Conservation (phyloP, 2,329 filamentous ascomycete species). For the Ceratocystis huliohia region DNA sequence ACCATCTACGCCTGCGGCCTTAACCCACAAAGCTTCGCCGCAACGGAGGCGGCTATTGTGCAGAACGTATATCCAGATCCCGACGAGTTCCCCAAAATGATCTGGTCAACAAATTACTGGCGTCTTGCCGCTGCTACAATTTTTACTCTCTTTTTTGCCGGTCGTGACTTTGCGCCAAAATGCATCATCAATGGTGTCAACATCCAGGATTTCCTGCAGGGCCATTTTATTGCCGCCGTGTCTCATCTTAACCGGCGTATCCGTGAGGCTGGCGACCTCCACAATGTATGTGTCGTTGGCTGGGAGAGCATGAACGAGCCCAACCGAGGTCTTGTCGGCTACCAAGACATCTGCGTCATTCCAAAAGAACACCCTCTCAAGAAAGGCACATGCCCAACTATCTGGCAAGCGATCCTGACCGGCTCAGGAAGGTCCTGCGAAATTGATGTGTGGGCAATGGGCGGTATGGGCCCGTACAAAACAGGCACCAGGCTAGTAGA, state of each 20-base stretch:
- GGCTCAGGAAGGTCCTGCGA: conserved; percentile 87
- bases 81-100: conserved; percentile 89
- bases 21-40: conserved; percentile 71
- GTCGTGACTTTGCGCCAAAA: conserved; percentile 84
- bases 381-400: conserved; percentile 84
- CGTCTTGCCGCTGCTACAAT: conserved; percentile 77
- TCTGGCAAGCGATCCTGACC: conserved; percentile 84
- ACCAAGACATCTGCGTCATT: conserved; percentile 66
- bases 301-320: conserved; percentile 98
- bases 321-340: conserved; percentile 74
- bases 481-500: conserved; percentile 73
- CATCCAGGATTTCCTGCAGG: conserved; percentile 88
- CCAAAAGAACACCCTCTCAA: conserved; percentile 81
- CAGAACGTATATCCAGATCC: conserved; percentile 88
- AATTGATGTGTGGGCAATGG: conserved; percentile 86
- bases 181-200: conserved; percentile 90
- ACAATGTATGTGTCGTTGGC: conserved; percentile 76
- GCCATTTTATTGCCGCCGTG: conserved; percentile 70
- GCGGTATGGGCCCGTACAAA: conserved; percentile 82
- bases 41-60: conserved; percentile 82
- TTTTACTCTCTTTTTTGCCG: conserved; percentile 88
- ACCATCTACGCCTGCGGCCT: conserved; percentile 89
- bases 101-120: conserved; percentile 96
- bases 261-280: conserved; percentile 76
- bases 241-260: conserved; percentile 72